phyloP scores from a whole-genome alignment of 257 asterid species.

The Phtheirospermum japonicum region DNA sequence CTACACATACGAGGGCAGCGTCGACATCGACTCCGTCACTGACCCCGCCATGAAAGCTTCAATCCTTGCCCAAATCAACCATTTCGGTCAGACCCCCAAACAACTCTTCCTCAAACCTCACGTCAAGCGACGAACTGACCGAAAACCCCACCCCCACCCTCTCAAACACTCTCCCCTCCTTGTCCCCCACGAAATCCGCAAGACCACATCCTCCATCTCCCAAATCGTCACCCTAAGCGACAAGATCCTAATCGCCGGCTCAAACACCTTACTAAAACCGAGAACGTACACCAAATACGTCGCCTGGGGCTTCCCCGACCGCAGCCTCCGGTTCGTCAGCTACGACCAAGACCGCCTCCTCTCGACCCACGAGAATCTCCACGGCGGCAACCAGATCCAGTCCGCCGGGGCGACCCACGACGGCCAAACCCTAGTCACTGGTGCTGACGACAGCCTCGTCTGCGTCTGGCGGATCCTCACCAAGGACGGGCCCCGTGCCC shows the following conservation, averaged over 20 bases:
- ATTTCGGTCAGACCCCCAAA: constrained; percentile 98
- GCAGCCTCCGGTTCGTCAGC: constrained; percentile 78
- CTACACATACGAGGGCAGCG: constrained; percentile 98
- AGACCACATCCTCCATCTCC: constrained; percentile 66
- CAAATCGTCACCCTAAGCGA: constrained; percentile 69
- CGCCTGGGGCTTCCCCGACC: constrained; percentile 98
- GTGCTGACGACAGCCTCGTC: constrained; percentile 86
- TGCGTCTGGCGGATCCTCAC: constrained; percentile 80
- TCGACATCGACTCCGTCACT: constrained; percentile 88
- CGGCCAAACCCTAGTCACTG: constrained; percentile 82
- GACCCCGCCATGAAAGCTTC: constrained; percentile 99
- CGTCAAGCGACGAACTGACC: constrained; percentile 80
- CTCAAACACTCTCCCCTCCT: constrained; percentile 68
- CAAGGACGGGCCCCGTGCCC: constrained; percentile 74
- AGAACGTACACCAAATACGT: constrained; percentile 69
- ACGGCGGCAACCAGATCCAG: constrained; percentile 95
- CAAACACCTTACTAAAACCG: constrained; percentile 77
- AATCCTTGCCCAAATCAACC: constrained; percentile 94
- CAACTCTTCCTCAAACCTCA: constrained; percentile 90
- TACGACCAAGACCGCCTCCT: constrained; percentile 93
- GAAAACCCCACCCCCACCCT: constrained; percentile 77
- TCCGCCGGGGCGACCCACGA: constrained; percentile 90
- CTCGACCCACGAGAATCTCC: constrained; percentile 93
- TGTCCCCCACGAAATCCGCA: constrained; percentile 78
- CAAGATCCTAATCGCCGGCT: constrained; percentile 76